These are phyloP conservation scores for Dendrobium nobile DNA, from an alignment of 106 monocot genomes.

Conservation along the genomic window DNA sequence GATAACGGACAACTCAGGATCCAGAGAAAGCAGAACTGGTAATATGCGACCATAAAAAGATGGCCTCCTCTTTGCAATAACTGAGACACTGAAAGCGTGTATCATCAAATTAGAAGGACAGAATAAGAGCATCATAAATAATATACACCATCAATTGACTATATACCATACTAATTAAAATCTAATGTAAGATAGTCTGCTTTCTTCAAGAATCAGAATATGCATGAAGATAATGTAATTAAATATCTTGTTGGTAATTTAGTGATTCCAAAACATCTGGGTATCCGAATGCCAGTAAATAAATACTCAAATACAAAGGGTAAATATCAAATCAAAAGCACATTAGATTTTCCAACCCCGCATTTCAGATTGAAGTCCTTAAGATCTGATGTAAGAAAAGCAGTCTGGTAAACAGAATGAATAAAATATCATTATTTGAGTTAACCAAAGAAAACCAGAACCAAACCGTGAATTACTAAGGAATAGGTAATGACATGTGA, in stretches of 20 bases:
- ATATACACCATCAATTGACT: background rate
- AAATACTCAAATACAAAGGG: background rate
- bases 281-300: background rate
- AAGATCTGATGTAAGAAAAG: too few species aligned
- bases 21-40: constrained; percentile 76
- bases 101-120: constrained; percentile 8
- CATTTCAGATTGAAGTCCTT: too few species aligned
- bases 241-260: background rate
- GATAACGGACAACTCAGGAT: constrained; percentile 64
- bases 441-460: too few species aligned
- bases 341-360: background rate
- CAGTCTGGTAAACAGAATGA: too few species aligned
- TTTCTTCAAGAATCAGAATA: background rate
- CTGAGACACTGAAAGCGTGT: constrained; percentile 61
- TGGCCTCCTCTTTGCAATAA: constrained; percentile 85
- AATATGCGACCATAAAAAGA: constrained; percentile 92
- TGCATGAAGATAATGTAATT: background rate
- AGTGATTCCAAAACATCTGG: background rate
- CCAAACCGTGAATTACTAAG: too few species aligned
- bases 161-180: background rate
- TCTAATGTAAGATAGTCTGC: background rate
- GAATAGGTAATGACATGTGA: background rate
- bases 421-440: too few species aligned
- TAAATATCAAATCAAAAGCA: background rate
- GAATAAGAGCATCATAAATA: background rate